These are phyloP conservation scores for Fonsecaea erecta DNA, from an alignment of 2,329 filamentous ascomycete genomes.

Conservation along the genomic window DNA sequence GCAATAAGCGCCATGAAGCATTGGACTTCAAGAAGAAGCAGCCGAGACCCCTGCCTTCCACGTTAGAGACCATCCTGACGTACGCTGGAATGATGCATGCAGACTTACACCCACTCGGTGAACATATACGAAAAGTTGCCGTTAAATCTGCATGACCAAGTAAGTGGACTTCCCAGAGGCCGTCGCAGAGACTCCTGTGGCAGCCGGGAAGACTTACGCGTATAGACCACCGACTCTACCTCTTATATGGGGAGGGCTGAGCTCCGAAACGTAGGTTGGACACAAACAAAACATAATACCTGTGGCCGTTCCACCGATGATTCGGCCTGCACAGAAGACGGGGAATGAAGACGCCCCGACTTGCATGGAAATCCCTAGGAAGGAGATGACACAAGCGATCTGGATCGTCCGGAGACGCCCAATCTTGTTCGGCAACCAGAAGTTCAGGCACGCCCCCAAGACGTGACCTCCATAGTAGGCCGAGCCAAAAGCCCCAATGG, in stretches of 20 bases:
- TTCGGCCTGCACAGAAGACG: not conserved
- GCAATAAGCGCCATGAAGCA: conserved; percentile 5
- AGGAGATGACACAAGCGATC: not conserved
- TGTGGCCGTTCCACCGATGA: not conserved
- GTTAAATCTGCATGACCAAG: not conserved
- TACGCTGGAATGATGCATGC: too few relatives aligned
- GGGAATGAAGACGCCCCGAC: not conserved
- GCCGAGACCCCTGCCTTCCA: not conserved
- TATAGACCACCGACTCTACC: conserved; percentile 9
- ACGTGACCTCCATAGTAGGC: conserved; percentile 4
- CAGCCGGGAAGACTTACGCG: not conserved
- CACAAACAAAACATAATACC: conserved; percentile 10
- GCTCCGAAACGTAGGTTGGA: conserved; percentile 7
- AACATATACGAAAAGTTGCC: conserved; percentile 6
- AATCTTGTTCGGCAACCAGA: conserved; percentile 14
- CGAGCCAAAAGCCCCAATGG: conserved; percentile 4
- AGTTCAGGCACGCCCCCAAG: not conserved
- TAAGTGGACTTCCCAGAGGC: too few relatives aligned
- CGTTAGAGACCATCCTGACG: too few relatives aligned
- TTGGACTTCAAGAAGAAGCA: conserved; percentile 3
- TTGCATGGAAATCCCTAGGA: conserved; percentile 4
- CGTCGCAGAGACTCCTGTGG: too few relatives aligned
- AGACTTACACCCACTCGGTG: conserved; percentile 11
- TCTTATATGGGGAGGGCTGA: conserved; percentile 6
- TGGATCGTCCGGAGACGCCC: conserved; percentile 1